phyloP scores from a whole-genome alignment of 768 basidiomycete species.

The Tephrocybe sp. region DNA sequence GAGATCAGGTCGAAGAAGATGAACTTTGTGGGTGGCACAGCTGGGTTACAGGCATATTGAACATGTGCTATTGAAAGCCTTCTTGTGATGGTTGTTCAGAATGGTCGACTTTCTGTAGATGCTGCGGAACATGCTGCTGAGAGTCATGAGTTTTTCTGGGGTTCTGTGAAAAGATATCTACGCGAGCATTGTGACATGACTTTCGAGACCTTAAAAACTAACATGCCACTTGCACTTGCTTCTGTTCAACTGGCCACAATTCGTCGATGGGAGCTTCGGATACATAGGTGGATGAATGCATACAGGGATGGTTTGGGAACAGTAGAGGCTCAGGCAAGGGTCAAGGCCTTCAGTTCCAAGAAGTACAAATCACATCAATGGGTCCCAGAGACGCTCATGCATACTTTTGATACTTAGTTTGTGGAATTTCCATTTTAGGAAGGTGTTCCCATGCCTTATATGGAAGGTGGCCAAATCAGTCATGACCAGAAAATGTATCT shows the following conservation, averaged over 20 bases:
- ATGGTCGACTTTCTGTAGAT: too few relatives aligned
- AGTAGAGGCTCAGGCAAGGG: constrained; percentile 28
- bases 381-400: constrained; percentile 16
- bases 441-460: constrained; percentile 1
- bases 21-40: too few relatives aligned
- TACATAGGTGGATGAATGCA: constrained; percentile 31
- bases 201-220: neutral
- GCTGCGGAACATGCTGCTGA: too few relatives aligned
- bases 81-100: too few relatives aligned
- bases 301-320: constrained; percentile 26
- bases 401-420: neutral
- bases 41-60: too few relatives aligned
- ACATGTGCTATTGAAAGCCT: too few relatives aligned
- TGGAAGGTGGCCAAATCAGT: neutral
- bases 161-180: neutral
- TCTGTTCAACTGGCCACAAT: neutral
- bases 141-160: constrained; percentile 3
- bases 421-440: neutral
- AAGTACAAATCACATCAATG: constrained; percentile 27
- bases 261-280: constrained; percentile 11
- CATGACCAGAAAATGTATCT: too few relatives aligned
- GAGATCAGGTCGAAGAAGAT: too few relatives aligned
- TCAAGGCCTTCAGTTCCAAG: constrained; percentile 30
- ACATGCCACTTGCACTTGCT: neutral
- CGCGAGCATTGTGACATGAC: too few relatives aligned